These are phyloP conservation scores for Ambrosia hybrid DNA, from an alignment of 140 eudicot species.

Conservation along the genomic window DNA sequence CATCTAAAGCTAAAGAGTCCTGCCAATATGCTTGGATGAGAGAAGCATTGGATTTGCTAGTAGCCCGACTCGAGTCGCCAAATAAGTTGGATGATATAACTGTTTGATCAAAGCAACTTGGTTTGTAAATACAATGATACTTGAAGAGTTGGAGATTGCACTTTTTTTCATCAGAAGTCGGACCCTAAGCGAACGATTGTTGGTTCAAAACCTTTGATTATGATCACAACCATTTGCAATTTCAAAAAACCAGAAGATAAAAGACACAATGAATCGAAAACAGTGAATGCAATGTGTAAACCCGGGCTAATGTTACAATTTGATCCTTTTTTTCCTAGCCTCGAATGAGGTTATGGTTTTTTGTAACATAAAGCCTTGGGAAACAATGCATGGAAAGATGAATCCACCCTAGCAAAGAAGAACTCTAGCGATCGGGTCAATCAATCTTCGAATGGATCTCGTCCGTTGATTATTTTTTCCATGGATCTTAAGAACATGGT, in stretches of 20 bases:
- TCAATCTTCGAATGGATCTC: slow-evolving; percentile 15
- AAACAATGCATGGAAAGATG: slow-evolving; percentile 14
- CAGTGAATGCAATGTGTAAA: slow-evolving; percentile 10
- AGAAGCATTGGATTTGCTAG: slow-evolving; percentile 68
- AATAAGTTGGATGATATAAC: slow-evolving; percentile 26
- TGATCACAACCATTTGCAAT: slow-evolving; percentile 18
- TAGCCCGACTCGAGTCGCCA: slow-evolving; percentile 42
- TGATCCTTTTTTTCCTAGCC: slow-evolving; percentile 27
- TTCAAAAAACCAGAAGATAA: slow-evolving; percentile 21
- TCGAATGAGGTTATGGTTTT: slow-evolving; percentile 29
- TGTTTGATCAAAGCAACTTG: slow-evolving; percentile 25
- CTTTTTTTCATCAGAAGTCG: slow-evolving; percentile 30
- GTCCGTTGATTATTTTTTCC: slow-evolving; percentile 12
- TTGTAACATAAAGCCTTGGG: slow-evolving; percentile 20
- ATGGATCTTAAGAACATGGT: slow-evolving; percentile 20
- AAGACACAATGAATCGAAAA: slow-evolving; percentile 7
- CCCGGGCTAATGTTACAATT: slow-evolving; percentile 27
- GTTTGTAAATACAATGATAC: slow-evolving; percentile 34
- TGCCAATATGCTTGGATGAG: slow-evolving; percentile 84
- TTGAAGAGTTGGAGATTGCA: slow-evolving; percentile 11
- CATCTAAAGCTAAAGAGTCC: slow-evolving; percentile 54
- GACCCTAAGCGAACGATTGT: background rate
- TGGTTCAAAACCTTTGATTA: slow-evolving; percentile 28
- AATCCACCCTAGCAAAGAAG: slow-evolving; percentile 6
- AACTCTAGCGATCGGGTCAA: slow-evolving; percentile 7